Evolutionary conservation across 306 rosid genomes (phyloP).

Genomic region (Argentina anserina): DNA sequence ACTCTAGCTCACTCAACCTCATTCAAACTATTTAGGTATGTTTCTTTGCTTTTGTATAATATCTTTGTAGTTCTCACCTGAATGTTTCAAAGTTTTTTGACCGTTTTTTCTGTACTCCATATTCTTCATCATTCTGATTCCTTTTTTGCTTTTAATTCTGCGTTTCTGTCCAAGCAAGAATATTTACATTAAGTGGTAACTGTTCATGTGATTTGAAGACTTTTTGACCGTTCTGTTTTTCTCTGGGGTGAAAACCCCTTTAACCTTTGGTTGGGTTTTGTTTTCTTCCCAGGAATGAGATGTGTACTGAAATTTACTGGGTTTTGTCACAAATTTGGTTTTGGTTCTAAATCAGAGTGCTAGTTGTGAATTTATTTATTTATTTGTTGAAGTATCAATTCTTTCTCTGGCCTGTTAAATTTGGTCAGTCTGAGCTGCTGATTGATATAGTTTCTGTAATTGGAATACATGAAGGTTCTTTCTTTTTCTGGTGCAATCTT

Average conservation of each 20-base stretch:
- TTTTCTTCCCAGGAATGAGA: background rate
- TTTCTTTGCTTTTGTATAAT: background rate
- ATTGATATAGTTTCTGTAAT: background rate
- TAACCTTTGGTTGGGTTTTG: background rate
- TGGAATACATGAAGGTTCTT: background rate
- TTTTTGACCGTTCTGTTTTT: background rate
- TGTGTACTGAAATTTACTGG: background rate
- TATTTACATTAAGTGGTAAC: background rate
- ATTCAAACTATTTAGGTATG: conserved; percentile 24
- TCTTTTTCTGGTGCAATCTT: background rate
- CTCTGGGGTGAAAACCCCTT: background rate
- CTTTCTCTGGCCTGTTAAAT: background rate
- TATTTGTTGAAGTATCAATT: background rate
- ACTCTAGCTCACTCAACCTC: background rate
- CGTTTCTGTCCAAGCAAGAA: background rate
- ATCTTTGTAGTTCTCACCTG: background rate
- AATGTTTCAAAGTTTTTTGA: background rate
- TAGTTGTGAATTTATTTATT: conserved; percentile 6
- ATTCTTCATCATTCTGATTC: background rate
- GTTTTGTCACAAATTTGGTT: background rate
- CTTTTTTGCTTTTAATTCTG: background rate
- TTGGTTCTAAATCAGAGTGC: background rate
- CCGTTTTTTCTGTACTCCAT: background rate
- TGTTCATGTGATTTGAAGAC: background rate
- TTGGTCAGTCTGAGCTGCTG: background rate